Evolutionary conservation across 345 rosid genomes (phyloP), one percentile per base, ranked within the genome.

Genomic region (Erodium maritimum): DNA sequence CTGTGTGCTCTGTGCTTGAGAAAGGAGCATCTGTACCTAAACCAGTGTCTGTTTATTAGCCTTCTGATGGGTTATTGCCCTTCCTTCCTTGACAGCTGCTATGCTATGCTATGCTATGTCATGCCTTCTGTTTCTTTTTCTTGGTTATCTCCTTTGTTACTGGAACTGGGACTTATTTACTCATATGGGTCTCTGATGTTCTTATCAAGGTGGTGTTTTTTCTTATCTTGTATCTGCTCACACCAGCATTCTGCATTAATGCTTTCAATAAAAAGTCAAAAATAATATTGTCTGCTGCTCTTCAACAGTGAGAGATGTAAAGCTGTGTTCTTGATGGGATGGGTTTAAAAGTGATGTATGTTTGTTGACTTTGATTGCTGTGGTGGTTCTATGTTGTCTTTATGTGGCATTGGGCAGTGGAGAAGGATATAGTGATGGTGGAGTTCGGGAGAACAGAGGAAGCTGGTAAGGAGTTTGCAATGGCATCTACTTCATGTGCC

Each of bases 401-500:
- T 60, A 56, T 37, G 52, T 46, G n/a, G 21, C 19, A n/a, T 18
- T 62, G 61, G 50, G 57, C 62, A 59, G 66, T 65, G 61, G 34
- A 16, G 50, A 37, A 59, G 61, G 62, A 21, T 16, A 70, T 67
- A 58, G 58, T 67, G 73, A 50, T 69, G 61, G 52, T 42, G 57
- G 52, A 67, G 71, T 50, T 46, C 59, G 65, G 71, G 52, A 62
- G 48, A 56, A 52, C 48, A 48, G 59, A 45, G 54, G 61, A 61
- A 62, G 50, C 33, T 65, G 17, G 67, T 53, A 62, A 59, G 77
- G 56, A 60, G 71, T 62, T 67, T 77, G 69, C 56, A 33, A 93
- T 93, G 95, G 85, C 95, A 65, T 93, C 99, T 63, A 81, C 83
- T 70, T 85, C 96, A 73, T 81, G 76, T 63, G 77, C 78, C 54